These are phyloP conservation scores for Cystobasidiaceae sp. DNA, from an alignment of 1,284 basidiomycete genomes.

Conservation along the genomic window DNA sequence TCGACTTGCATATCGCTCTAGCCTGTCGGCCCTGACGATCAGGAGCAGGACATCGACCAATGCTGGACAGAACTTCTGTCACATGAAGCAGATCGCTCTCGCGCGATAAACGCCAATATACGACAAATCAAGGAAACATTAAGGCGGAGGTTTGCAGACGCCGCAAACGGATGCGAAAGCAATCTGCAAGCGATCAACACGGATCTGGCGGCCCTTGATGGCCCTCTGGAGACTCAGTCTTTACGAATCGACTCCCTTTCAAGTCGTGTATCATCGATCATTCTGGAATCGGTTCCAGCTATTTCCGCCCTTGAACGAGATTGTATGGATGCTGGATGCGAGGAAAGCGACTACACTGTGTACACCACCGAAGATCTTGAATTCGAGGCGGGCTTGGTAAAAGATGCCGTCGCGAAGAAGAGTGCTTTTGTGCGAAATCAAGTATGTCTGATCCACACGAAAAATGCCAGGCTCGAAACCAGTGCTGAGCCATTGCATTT, in stretches of 20 bases:
- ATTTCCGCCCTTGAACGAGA: conserved; percentile 56
- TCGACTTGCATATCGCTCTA: conserved; percentile 14
- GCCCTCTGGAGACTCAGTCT: conserved; percentile 63
- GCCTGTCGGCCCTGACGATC: neutral
- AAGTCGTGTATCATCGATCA: neutral
- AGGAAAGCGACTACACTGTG: conserved; percentile 94
- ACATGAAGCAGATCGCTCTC: conserved; percentile 71
- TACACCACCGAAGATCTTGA: conserved; percentile 84
- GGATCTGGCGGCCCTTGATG: conserved; percentile 69
- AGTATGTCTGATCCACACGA: too few species aligned
- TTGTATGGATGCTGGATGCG: conserved; percentile 84
- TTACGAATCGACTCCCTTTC: conserved; percentile 52
- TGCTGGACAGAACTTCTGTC: conserved; percentile 69
- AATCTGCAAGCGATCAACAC: conserved; percentile 65
- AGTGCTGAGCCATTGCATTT: conserved; percentile 32
- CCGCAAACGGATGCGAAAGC: conserved; percentile 78
- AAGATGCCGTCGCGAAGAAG: conserved; percentile 78
- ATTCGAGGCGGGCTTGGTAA: conserved; percentile 80
- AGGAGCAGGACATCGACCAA: conserved; percentile 62
- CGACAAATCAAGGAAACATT: conserved; percentile 83
- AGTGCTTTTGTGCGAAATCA: conserved; percentile 94
- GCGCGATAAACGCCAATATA: conserved; percentile 84
- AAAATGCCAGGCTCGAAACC: conserved; percentile 38
- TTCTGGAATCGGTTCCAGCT: neutral
- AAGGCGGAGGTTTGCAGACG: conserved; percentile 72